A percentile compares a stretch with the other conserved stretches of the same genome.
Evolutionary conservation across 208 protist species (phyloP).

Genomic region (Tetramitus jugosus): DNA sequence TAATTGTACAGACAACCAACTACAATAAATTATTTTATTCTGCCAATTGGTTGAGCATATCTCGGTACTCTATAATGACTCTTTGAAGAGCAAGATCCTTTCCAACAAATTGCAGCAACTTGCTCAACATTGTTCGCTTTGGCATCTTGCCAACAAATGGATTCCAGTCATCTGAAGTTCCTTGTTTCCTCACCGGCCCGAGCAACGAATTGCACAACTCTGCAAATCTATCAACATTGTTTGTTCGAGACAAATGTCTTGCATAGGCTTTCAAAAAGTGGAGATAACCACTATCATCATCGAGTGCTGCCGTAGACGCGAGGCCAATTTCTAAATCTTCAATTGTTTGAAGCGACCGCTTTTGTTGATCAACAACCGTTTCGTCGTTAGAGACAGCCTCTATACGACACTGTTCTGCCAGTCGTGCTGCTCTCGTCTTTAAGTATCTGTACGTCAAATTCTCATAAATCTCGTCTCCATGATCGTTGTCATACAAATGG

Average conservation of each 20-base stretch:
- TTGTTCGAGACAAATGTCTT: background rate
- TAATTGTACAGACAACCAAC: no score
- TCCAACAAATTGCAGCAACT: background rate
- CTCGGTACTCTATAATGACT: background rate
- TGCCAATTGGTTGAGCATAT: no score
- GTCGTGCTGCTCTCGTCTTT: background rate
- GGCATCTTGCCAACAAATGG: background rate
- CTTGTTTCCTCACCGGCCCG: no score
- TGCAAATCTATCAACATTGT: background rate
- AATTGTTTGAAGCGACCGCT: background rate
- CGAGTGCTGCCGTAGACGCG: background rate
- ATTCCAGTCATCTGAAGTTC: conserved; percentile 6
- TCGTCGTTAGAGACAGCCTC: no score
- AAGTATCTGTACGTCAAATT: background rate
- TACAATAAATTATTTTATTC: no score
- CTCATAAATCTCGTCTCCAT: background rate
- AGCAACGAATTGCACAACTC: background rate
- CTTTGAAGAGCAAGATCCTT: background rate
- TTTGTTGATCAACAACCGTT: no score
- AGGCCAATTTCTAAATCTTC: conserved; percentile 12
- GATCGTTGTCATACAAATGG: background rate
- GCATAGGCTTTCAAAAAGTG: background rate
- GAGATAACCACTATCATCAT: background rate
- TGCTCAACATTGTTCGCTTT: background rate
- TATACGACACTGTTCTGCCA: no score